Base-by-base conservation (phyloP, 768 basidiomycete genomes). In the Tricholoma sp. region DNA sequence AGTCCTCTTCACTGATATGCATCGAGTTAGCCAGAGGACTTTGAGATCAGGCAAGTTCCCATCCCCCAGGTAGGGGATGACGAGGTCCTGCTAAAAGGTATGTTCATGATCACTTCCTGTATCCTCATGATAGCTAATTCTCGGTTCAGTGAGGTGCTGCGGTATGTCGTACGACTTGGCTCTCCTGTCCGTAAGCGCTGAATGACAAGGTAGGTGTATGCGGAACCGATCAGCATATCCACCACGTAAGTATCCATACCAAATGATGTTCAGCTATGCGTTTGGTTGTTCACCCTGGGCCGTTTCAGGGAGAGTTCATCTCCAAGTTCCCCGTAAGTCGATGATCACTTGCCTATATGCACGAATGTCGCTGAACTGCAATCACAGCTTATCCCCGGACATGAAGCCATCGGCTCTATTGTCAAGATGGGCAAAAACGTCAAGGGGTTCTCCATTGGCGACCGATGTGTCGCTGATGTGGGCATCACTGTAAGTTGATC, bases 381-480 rank as follows among this genome's bases (percentile, higher is more conserved):
- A 17, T 20, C 50, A 1, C 59, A 85, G 80, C 76, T 91, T 41
- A 86, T 89, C 56, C 86, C 89, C 10, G 85, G 87, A 2, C 86
- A 89, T 60, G 88, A 88, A 71, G 81, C 80, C 39, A 84, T 96
- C 34, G 93, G 93, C 4, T 73, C 72, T 8, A 74, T 93, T 53
- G 82, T 87, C 28, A 82, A 85, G 59, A 75, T 89, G 63, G 92
- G 93, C 20, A 88, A 86, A 74, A 81, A 90, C 57, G 92, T 94
- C 48, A 81, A 81, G 59, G 89, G 80, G 4, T 92, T 95, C 63
- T 71, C 76, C 1, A 68, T 83, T 12, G 93, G 93, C 29, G 93
- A 94, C 65, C 85, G 91, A 52, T 85, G 86, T 64, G 93, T 91
- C 37, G 89, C 89, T 24, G 93, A 96, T 69, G 87, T 89, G 37